These are phyloP conservation scores for Leishmania braziliensis DNA, from an alignment of 208 protist genomes.

Conservation along the genomic window DNA sequence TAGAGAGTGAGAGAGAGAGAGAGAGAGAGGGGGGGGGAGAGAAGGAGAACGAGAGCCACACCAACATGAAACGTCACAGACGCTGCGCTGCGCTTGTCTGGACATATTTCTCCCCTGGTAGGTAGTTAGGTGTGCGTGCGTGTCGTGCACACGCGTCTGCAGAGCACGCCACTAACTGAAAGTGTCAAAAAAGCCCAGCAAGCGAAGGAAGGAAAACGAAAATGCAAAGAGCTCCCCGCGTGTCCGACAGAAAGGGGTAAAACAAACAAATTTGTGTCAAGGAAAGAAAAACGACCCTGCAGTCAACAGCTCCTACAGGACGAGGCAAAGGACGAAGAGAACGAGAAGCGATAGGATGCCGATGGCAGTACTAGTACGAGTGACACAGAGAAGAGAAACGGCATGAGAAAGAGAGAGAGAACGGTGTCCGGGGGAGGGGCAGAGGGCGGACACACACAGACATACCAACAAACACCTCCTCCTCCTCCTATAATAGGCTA, in stretches of 20 bases:
- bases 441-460: constrained; percentile 19
- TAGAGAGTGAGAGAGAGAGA: neutral
- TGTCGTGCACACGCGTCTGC: neutral
- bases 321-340: neutral
- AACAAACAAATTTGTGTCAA: too few species aligned
- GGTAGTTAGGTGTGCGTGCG: neutral
- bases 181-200: neutral
- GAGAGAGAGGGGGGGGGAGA: neutral
- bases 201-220: neutral
- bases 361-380: neutral
- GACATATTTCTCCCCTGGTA: neutral
- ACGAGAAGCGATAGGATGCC: neutral
- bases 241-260: too few species aligned
- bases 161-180: neutral
- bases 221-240: neutral
- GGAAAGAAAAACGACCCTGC: too few species aligned
- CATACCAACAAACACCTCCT: constrained; percentile 4
- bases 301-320: too few species aligned
- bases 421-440: constrained; percentile 4
- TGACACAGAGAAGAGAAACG: neutral
- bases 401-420: neutral
- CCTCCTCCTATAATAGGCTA: neutral
- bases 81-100: neutral
- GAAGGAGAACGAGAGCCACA: neutral
- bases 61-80: neutral